Evolutionary conservation across 331 rosid genomes (phyloP).

Genomic region (Acacia concinna): DNA sequence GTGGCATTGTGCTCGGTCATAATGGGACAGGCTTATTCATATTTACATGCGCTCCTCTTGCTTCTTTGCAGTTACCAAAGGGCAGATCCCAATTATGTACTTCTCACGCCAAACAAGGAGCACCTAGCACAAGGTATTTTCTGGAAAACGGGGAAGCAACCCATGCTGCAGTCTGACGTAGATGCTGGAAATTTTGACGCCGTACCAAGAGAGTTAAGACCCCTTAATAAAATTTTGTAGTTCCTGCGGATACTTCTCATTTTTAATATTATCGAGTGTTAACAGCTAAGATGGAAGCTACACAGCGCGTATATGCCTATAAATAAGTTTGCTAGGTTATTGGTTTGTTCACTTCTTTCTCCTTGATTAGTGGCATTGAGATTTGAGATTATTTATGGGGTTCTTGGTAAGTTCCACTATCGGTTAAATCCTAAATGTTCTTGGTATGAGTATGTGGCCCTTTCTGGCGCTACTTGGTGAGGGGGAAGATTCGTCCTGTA

Average conservation of each 20-base stretch:
- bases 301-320: not conserved
- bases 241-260: not conserved
- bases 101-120: slow-evolving; percentile 92
- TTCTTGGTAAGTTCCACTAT: not conserved
- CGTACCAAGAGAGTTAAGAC: slow-evolving; percentile 80
- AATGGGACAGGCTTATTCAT: not conserved
- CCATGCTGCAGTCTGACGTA: slow-evolving; percentile 73
- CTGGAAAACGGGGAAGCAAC: slow-evolving; percentile 77
- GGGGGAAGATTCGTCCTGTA: not conserved
- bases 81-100: slow-evolving; percentile 93
- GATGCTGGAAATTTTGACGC: slow-evolving; percentile 77
- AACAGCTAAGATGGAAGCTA: not conserved
- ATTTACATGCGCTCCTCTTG: slow-evolving; percentile 1
- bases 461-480: not conserved
- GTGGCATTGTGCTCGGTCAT: not conserved
- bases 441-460: not conserved
- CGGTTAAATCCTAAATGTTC: not conserved
- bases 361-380: not conserved
- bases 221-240: slow-evolving; percentile 66
- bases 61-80: slow-evolving; percentile 74
- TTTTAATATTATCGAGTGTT: not conserved
- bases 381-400: not conserved
- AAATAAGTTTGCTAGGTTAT: not conserved
- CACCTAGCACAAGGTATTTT: slow-evolving; percentile 83
- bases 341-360: not conserved